These are phyloP conservation scores for Neurospora pannonica DNA, from an alignment of 495 filamentous ascomycete genomes.

Conservation along the genomic window DNA sequence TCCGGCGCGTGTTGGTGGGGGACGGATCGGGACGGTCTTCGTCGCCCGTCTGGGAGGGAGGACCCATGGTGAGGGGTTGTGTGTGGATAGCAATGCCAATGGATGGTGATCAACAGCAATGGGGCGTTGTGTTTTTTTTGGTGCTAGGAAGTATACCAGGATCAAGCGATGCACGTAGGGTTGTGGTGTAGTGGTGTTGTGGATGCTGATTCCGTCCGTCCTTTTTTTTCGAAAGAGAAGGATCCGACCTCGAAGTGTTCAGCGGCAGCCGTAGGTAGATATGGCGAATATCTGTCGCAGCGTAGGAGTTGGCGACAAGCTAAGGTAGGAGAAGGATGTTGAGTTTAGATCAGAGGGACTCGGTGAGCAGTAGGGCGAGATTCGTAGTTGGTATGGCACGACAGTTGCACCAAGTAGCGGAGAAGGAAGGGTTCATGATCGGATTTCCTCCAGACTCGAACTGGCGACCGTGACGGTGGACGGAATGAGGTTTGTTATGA, in stretches of 20 bases:
- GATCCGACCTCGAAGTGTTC: background rate
- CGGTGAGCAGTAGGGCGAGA: background rate
- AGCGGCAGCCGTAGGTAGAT: background rate
- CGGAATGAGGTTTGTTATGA: background rate
- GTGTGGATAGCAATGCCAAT: background rate
- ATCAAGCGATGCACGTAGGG: background rate
- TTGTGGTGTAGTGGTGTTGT: background rate
- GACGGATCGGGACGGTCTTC: conserved; percentile 25
- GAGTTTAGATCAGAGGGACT: background rate
- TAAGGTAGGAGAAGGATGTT: background rate
- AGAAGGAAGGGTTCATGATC: background rate
- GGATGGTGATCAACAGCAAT: background rate
- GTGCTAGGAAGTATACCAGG: conserved; percentile 2
- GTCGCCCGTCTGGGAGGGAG: conserved; percentile 19
- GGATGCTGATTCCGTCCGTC: background rate
- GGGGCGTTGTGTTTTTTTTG: background rate
- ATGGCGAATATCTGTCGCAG: background rate
- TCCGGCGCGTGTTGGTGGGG: conserved; percentile 33
- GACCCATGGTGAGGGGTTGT: conserved; percentile 26
- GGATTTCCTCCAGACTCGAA: background rate
- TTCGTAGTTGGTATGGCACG: background rate
- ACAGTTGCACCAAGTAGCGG: background rate
- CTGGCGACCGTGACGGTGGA: background rate
- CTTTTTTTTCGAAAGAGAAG: background rate
- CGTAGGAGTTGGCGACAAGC: background rate